A percentile compares a stretch with the other conserved stretches of the same genome.
phyloP scores from a whole-genome alignment of 148 eudicot genomes.

The Pouteria glomerata region DNA sequence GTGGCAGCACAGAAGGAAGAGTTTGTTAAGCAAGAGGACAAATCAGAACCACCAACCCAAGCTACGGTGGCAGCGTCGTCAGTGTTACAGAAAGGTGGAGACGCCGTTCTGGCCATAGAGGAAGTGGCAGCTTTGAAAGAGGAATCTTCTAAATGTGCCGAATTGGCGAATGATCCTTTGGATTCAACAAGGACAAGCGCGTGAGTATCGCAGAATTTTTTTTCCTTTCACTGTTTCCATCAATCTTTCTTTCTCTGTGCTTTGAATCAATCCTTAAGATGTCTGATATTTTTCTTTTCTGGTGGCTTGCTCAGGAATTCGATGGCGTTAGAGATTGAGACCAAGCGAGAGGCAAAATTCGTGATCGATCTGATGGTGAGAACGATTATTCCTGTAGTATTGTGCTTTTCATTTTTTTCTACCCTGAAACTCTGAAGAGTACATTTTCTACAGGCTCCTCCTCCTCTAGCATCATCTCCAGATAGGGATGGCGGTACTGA shows the following conservation, averaged over 20 bases:
- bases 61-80: no score
- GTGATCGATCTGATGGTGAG: slow-evolving; percentile 25
- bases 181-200: slow-evolving; percentile 16
- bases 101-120: not conserved
- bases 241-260: not conserved
- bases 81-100: slow-evolving; percentile 3
- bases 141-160: slow-evolving; percentile 15
- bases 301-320: slow-evolving; percentile 1
- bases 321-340: not conserved
- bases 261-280: not conserved
- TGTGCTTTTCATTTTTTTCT: not conserved
- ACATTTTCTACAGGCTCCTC: slow-evolving; percentile 11
- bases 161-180: slow-evolving; percentile 14
- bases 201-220: slow-evolving; percentile 19
- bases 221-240: not conserved
- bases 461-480: slow-evolving; percentile 3
- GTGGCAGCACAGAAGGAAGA: no score
- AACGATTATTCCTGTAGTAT: not conserved
- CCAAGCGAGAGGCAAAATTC: slow-evolving; percentile 7
- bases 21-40: slow-evolving; percentile 4
- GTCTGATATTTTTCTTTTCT: not conserved
- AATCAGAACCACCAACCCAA: not conserved
- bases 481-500: slow-evolving; percentile 1
- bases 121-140: slow-evolving; percentile 10
- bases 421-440: not conserved